A percentile compares a stretch with the other conserved stretches of the same genome.
Evolutionary conservation across 2,329 filamentous ascomycete genomes (phyloP).

Genomic region (Fusarium palustre): DNA sequence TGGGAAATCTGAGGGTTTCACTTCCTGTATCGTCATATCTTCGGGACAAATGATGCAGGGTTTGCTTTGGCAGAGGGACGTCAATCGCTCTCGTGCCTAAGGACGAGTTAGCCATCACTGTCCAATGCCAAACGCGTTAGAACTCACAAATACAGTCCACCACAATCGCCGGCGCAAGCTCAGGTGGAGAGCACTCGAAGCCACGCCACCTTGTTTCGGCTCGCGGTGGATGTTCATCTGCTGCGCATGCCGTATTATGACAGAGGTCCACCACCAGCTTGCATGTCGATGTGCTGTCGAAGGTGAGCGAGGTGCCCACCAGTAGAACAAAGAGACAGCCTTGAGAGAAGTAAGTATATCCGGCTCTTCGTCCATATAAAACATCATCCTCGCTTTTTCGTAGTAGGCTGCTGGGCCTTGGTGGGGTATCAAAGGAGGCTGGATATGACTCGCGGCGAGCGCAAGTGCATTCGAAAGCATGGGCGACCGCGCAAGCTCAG

Average conservation of each 20-base stretch:
- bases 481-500: slow-evolving; percentile 50
- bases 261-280: slow-evolving; percentile 60
- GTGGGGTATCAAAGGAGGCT: slow-evolving; percentile 56
- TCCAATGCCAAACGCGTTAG: neutral
- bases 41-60: slow-evolving; percentile 57
- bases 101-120: neutral
- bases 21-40: slow-evolving; percentile 56
- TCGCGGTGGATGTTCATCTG: slow-evolving; percentile 59
- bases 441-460: slow-evolving; percentile 55
- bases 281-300: slow-evolving; percentile 54
- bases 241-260: slow-evolving; percentile 58
- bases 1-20: slow-evolving; percentile 55
- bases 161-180: slow-evolving; percentile 33
- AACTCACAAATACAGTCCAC: slow-evolving; percentile 42
- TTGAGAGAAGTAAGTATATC: slow-evolving; percentile 53
- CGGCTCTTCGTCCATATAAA: slow-evolving; percentile 56
- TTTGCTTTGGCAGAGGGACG: slow-evolving; percentile 57
- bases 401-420: slow-evolving; percentile 55
- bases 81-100: slow-evolving; percentile 45
- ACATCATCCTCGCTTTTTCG: slow-evolving; percentile 53
- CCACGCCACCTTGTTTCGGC: slow-evolving; percentile 36
- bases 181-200: slow-evolving; percentile 1
- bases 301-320: slow-evolving; percentile 57
- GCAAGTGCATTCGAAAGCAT: slow-evolving; percentile 55
- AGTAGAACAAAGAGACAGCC: slow-evolving; percentile 57